Base-by-base conservation (phyloP, 257 asterid genomes). In the Coffea eugenioides region DNA sequence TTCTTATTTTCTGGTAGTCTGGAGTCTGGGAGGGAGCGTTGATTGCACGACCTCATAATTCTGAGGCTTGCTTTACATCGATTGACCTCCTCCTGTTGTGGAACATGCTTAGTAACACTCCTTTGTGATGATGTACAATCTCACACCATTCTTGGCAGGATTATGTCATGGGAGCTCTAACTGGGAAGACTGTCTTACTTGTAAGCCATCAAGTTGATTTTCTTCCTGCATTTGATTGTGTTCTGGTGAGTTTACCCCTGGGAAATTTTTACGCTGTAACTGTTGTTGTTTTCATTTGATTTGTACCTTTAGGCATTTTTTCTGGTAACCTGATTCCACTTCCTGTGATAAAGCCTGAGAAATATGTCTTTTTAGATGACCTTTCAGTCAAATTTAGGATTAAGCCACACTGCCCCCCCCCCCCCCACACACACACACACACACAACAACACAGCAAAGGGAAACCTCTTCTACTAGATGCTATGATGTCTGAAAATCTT, bases 141-240 rank as follows among this genome's bases (percentile, higher is more conserved):
- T 83, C 68, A 69, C 72, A 59, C 75, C 34, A 68, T 39, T 78
- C 57, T 69, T 79, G 71, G 78, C 90, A 95, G 99, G 98, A 95
- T 66, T 95, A 93, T 80, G 94, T 93, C 79, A 88, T 92, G 89
- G 94, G 82, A 84, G 96, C 97, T 49, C 98, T 95, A 80, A 84
- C 89, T 2, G 88, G 82, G 76, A 95, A 93, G 86, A 95, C 96
- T 3, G 96, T 95, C 74, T 80, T 95, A 80, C 91, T 95, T 59
- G 99, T 95, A 81, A 95, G 97, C 41, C 98, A 93, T 84, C 99
- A 95, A 91, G 99, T 93, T 61, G 99, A 95, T 86, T 95, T 95
- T 85, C 98, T 95, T 84, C 98, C 98, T 1, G 88, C 95, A 15
- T 93, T 95, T 83, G 97, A 95, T 84, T 82, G 71, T 83, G 94